phyloP scores from a whole-genome alignment of 257 asterid species.

The Solanum appendiculatum region DNA sequence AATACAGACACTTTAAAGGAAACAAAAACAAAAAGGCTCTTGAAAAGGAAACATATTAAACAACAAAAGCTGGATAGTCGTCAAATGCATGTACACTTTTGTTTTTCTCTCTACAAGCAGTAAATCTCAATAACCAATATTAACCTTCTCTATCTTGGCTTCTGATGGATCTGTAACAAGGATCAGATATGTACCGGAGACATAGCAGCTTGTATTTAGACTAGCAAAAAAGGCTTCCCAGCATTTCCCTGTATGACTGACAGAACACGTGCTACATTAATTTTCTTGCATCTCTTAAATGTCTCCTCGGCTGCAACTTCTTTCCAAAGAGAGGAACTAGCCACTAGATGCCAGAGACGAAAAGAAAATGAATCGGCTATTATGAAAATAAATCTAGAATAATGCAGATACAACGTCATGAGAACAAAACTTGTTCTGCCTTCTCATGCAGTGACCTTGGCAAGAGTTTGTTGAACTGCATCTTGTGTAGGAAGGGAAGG shows the following conservation, averaged over 20 bases:
- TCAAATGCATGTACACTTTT: background rate
- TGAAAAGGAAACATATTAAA: background rate
- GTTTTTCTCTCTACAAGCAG: background rate
- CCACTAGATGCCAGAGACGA: background rate
- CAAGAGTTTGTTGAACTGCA: constrained; percentile 36
- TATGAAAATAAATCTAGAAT: background rate
- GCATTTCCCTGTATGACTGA: background rate
- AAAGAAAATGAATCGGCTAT: background rate
- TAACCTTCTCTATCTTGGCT: background rate
- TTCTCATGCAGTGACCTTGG: constrained; percentile 21
- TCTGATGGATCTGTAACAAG: background rate
- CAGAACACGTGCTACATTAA: background rate
- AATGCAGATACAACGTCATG: background rate
- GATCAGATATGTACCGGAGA: background rate
- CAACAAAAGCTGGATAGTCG: background rate
- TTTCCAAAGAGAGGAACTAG: background rate
- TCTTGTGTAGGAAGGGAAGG: constrained; percentile 81
- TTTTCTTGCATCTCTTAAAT: background rate
- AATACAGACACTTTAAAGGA: background rate
- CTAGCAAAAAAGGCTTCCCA: background rate
- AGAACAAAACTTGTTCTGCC: background rate
- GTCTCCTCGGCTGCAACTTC: background rate
- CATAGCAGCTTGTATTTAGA: background rate
- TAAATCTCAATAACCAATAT: background rate
- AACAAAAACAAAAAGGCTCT: background rate